These are phyloP conservation scores for Pseudogymnoascus sp. DNA, from an alignment of 2,329 filamentous ascomycete species.

Conservation along the genomic window DNA sequence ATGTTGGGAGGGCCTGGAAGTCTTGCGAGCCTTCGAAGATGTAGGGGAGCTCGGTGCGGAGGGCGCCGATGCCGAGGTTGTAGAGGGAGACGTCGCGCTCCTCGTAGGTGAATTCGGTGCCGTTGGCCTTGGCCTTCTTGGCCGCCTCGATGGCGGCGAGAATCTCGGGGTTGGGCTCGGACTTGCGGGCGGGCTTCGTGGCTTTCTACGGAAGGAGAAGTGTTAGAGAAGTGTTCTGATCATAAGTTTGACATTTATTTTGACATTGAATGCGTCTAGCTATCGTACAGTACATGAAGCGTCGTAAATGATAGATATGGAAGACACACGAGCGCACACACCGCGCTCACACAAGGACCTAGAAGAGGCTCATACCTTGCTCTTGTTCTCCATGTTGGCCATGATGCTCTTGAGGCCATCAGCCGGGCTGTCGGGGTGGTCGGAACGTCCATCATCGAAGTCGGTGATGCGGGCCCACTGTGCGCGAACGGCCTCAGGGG, in stretches of 20 bases:
- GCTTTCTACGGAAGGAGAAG: conserved; percentile 22
- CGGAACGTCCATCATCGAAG: conserved; percentile 81
- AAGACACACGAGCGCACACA: neutral
- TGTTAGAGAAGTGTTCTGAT: conserved; percentile 3
- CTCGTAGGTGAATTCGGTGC: conserved; percentile 72
- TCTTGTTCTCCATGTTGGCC: conserved; percentile 77
- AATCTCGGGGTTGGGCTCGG: conserved; percentile 46
- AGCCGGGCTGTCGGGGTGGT: conserved; percentile 72
- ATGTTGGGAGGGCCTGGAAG: conserved; percentile 93
- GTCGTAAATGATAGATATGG: neutral
- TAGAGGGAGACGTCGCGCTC: conserved; percentile 90
- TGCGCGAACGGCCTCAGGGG: conserved; percentile 73
- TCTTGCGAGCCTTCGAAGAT: conserved; percentile 86
- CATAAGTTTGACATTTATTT: conserved; percentile 7
- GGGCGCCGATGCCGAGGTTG: conserved; percentile 89
- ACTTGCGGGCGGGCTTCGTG: conserved; percentile 7
- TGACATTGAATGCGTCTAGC: conserved; percentile 5
- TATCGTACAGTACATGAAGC: conserved; percentile 7
- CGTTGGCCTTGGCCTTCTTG: conserved; percentile 60
- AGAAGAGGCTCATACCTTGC: conserved; percentile 47
- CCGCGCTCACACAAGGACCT: neutral
- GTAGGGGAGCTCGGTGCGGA: conserved; percentile 76
- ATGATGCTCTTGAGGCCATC: conserved; percentile 71
- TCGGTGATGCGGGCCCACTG: conserved; percentile 71
- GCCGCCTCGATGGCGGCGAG: conserved; percentile 69